Conservation (phyloP, 257 asterid species). For the Fraxinus quadrangulata region DNA sequence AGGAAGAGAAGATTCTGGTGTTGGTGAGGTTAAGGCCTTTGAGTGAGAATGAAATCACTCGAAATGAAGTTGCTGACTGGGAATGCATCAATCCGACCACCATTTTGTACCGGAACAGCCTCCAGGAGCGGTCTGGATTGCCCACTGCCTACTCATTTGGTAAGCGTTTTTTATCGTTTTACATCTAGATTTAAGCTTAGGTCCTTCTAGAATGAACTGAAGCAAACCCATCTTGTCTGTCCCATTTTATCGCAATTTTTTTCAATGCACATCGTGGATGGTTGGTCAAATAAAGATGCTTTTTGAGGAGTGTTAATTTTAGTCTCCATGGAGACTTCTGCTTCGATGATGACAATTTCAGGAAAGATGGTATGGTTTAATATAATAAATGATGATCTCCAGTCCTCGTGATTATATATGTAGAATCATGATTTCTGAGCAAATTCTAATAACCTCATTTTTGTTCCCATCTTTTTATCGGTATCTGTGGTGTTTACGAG, state of each 20-base stretch:
- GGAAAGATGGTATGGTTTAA: background rate
- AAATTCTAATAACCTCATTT: background rate
- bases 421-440: background rate
- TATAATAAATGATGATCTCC: background rate
- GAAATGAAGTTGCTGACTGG: slow-evolving; percentile 93
- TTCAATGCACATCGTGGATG: background rate
- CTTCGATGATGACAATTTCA: slow-evolving; percentile 7
- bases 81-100: slow-evolving; percentile 94
- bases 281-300: slow-evolving; percentile 2
- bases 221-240: background rate
- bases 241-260: slow-evolving; percentile 18
- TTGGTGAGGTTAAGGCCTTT: slow-evolving; percentile 95
- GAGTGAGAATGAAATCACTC: slow-evolving; percentile 82
- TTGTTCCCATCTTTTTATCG: slow-evolving; percentile 10
- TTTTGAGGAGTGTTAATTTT: slow-evolving; percentile 15
- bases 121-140: slow-evolving; percentile 93
- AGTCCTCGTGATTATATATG: background rate
- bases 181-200: background rate
- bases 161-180: slow-evolving; percentile 34
- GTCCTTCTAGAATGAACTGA: background rate
- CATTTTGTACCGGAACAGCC: slow-evolving; percentile 93
- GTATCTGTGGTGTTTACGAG: slow-evolving; percentile 23
- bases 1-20: slow-evolving; percentile 88
- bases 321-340: slow-evolving; percentile 9
- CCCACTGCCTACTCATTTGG: slow-evolving; percentile 93